These are phyloP conservation scores for Moricandia moricandioides DNA, from an alignment of 345 rosid species.

Conservation along the genomic window DNA sequence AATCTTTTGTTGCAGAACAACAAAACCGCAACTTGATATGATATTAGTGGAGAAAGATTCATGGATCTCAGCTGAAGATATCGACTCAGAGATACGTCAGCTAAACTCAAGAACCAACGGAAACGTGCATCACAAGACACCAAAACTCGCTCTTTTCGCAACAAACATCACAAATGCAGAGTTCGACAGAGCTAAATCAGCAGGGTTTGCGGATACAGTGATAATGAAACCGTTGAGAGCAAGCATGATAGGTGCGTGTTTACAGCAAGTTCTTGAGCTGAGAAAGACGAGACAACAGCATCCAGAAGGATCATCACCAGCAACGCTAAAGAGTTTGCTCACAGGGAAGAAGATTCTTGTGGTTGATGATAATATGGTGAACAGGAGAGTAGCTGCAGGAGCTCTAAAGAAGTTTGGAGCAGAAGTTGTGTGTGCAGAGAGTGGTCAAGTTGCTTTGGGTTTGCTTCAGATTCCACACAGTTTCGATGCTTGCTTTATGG, in stretches of 20 bases:
- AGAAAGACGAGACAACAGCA: constrained; percentile 62
- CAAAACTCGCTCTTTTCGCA: constrained; percentile 73
- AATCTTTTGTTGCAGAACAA: constrained; percentile 31
- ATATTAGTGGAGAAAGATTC: constrained; percentile 87
- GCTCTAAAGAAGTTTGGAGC: constrained; percentile 96
- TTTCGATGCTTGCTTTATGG: constrained; percentile 99
- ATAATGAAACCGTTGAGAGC: constrained; percentile 95
- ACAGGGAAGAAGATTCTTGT: constrained; percentile 80
- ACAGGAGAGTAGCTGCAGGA: constrained; percentile 92
- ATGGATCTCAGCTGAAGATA: constrained; percentile 66
- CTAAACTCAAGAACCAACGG: constrained; percentile 57
- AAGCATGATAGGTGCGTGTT: constrained; percentile 95
- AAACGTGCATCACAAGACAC: constrained; percentile 41
- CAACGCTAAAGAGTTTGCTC: constrained; percentile 54
- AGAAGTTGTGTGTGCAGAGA: constrained; percentile 74
- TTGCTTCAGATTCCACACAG: constrained; percentile 75
- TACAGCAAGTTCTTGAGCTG: constrained; percentile 71
- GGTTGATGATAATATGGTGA: constrained; percentile 87
- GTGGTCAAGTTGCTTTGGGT: constrained; percentile 75
- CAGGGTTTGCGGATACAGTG: constrained; percentile 86
- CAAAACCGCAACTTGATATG: constrained; percentile 54
- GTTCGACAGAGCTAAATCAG: constrained; percentile 66
- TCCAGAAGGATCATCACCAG: constrained; percentile 44
- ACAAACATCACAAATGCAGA: constrained; percentile 66
- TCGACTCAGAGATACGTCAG: constrained; percentile 30